Base-by-base conservation (phyloP, 2,329 filamentous ascomycete species). In the Xylaria polymorpha region DNA sequence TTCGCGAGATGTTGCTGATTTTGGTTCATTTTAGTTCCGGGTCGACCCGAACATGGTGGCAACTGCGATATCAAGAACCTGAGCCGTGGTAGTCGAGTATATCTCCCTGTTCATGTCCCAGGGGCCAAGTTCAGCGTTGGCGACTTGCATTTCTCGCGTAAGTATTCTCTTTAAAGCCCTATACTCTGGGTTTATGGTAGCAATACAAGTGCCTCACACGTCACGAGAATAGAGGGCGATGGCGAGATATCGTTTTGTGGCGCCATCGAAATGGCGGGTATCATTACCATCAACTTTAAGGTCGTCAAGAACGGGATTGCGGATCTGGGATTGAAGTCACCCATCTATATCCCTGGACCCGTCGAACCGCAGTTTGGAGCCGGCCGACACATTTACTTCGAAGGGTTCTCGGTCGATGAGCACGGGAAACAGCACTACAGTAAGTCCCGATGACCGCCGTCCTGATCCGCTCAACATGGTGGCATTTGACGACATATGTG, bases 51-150 rank as follows among this genome's bases (percentile, higher is more conserved):
- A 76, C 92, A 97, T 74, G 94, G 94, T 15, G 94, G 94, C 0
- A 97, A 97, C 76, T 96, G 93, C 77, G 94, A 97, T 74, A 96
- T 97, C 80, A 97, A 97, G 83, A 96, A 96, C 75, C 84, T 97
- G 37, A 91, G 88, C 1, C 85, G 93, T 7, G 93, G 93, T 1
- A 91, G 87, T 67, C 95, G 94, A 77, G 92, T 97, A 0, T 97
- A 94, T 78, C 86, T 97, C 0, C 94, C 94, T 0, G 91, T 98
- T 0, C 94, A 97, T 75, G 93, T 98, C 4, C 81, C 86, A 0
- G 94, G 94, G 0, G 94, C 94, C 53, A 97, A 97, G 77, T 97
- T 97, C 81, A 92, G 88, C 51, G 94, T 97, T 0, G 94, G 94
- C 14, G 94, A 97, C 78, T 81, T 97, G 43, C 94, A 97, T 80